Percentiles rank a stretch among this genome's conserved stretches.
phyloP scores from a whole-genome alignment of 148 eudicot species.

The Pharnaceum exiguum region DNA sequence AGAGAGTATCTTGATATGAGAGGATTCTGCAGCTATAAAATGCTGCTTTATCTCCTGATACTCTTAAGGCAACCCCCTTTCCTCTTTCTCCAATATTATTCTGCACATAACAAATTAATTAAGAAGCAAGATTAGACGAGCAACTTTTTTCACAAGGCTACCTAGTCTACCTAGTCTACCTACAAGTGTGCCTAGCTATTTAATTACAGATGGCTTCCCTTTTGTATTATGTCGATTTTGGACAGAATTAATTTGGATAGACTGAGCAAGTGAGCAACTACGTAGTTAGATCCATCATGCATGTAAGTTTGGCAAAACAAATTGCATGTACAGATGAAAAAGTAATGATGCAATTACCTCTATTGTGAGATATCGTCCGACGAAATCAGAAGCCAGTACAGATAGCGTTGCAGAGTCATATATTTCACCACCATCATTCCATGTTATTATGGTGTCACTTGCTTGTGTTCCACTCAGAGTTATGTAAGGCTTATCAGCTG shows the following conservation, averaged over 20 bases:
- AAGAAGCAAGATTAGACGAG: too few species aligned
- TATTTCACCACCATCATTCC: conserved; percentile 54
- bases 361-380: conserved; percentile 64
- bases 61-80: conserved; percentile 67
- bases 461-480: conserved; percentile 67
- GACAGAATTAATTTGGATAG: too few species aligned
- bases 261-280: too few species aligned
- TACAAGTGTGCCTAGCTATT: too few species aligned
- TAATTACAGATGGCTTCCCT: too few species aligned
- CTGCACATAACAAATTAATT: conserved; percentile 16
- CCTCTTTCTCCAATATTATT: conserved; percentile 46
- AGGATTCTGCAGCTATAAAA: conserved; percentile 55
- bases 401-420: conserved; percentile 45
- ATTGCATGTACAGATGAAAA: too few species aligned
- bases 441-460: conserved; percentile 48
- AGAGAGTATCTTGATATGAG: conserved; percentile 63
- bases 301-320: too few species aligned
- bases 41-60: conserved; percentile 67
- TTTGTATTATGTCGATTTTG: too few species aligned
- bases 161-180: too few species aligned
- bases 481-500: conserved; percentile 69
- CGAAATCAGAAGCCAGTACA: conserved; percentile 63
- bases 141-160: too few species aligned
- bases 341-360: conserved; percentile 31
- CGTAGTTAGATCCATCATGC: too few species aligned